Percentiles rank a stretch among this genome's conserved stretches.
These are phyloP conservation scores for Coemansia sp. DNA, from an alignment of 192 early-diverging fungal species.

Conservation along the genomic window DNA sequence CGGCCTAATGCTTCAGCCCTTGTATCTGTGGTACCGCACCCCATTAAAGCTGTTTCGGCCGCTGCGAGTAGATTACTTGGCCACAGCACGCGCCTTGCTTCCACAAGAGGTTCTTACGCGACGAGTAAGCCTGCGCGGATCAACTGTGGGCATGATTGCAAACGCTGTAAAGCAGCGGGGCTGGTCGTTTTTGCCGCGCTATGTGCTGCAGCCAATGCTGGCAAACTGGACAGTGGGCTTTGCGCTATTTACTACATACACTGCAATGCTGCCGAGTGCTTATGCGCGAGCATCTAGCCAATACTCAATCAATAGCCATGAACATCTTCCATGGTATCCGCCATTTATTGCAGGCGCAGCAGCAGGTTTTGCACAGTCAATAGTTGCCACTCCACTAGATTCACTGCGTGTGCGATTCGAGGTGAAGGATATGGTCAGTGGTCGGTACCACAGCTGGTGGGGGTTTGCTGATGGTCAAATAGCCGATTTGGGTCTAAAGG, in stretches of 20 bases:
- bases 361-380: slow-evolving; percentile 73
- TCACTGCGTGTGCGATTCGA: slow-evolving; percentile 74
- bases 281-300: slow-evolving; percentile 41
- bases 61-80: slow-evolving; percentile 73
- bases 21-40: slow-evolving; percentile 57
- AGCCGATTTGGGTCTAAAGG: slow-evolving; percentile 18
- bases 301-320: slow-evolving; percentile 36
- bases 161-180: slow-evolving; percentile 69
- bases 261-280: slow-evolving; percentile 31
- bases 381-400: slow-evolving; percentile 73
- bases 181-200: slow-evolving; percentile 66
- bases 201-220: slow-evolving; percentile 70
- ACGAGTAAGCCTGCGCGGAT: slow-evolving; percentile 58
- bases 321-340: slow-evolving; percentile 37
- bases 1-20: slow-evolving; percentile 45
- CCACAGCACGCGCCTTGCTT: slow-evolving; percentile 73
- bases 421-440: slow-evolving; percentile 67
- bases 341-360: slow-evolving; percentile 56
- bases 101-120: slow-evolving; percentile 53
- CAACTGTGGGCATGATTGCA: slow-evolving; percentile 70
- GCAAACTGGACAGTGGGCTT: slow-evolving; percentile 75
- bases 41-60: slow-evolving; percentile 70
- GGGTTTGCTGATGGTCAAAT: slow-evolving; percentile 61
- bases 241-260: slow-evolving; percentile 75
- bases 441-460: slow-evolving; percentile 69